phyloP scores from a whole-genome alignment of 352 stramenopile genomes.

The Phytophthora sansomeana region DNA sequence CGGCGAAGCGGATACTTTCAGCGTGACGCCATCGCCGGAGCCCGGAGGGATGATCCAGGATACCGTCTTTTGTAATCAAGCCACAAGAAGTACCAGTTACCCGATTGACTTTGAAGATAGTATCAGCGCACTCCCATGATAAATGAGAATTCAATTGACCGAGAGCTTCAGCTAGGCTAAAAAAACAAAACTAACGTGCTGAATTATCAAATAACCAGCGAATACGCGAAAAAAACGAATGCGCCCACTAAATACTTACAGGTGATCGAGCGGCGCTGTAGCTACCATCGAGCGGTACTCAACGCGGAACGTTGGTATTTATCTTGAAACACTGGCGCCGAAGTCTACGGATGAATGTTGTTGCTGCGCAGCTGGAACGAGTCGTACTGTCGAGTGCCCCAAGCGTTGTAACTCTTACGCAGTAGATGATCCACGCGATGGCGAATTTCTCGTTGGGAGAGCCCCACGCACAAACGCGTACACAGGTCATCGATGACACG shows the following conservation, averaged over 20 bases:
- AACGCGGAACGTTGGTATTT: slow-evolving; percentile 28
- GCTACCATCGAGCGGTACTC: slow-evolving; percentile 21
- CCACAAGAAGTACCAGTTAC: too few relatives aligned
- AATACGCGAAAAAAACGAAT: slow-evolving; percentile 26
- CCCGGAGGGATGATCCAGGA: too few relatives aligned
- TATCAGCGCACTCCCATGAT: too few relatives aligned
- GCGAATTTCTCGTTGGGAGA: slow-evolving; percentile 71
- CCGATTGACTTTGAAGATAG: too few relatives aligned
- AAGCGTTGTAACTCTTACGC: slow-evolving; percentile 90
- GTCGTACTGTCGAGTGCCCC: slow-evolving; percentile 92
- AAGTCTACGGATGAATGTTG: slow-evolving; percentile 82
- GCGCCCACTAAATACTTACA: slow-evolving; percentile 35
- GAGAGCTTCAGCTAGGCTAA: too few relatives aligned
- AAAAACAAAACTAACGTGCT: slow-evolving; percentile 33
- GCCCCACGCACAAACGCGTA: slow-evolving; percentile 69
- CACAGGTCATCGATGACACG: slow-evolving; percentile 75
- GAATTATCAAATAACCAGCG: slow-evolving; percentile 19
- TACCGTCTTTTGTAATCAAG: too few relatives aligned
- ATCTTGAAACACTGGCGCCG: slow-evolving; percentile 12
- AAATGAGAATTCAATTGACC: slow-evolving; percentile 3
- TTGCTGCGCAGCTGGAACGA: slow-evolving; percentile 92
- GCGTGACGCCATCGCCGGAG: too few relatives aligned
- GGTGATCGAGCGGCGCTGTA: slow-evolving; percentile 1
- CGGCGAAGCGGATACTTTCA: too few relatives aligned
- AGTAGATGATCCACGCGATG: slow-evolving; percentile 85